Evolutionary conservation across 1,139 yeast genomes (phyloP), one percentile per base, ranked within the genome.

Genomic region (Magnusiomyces suaveolens): DNA sequence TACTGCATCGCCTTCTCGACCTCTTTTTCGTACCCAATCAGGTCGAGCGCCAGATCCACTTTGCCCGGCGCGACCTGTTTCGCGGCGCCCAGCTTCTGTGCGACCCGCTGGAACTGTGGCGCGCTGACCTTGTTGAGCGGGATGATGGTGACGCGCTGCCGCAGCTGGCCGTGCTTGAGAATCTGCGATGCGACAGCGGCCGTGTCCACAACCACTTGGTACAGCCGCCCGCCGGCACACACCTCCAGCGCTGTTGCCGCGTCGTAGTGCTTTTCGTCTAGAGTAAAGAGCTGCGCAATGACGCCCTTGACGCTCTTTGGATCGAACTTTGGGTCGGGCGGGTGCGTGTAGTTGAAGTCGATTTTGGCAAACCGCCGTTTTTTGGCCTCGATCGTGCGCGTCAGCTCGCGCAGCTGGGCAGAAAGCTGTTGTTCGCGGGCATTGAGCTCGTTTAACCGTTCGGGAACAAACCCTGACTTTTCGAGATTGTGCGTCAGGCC

Each of bases 191-290:
- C 98, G 3, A 88, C 84, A 26, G 75, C 81, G 56, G 94, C 94
- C 54, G 80, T 84, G 63, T 90, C 97, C 38, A 94, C 98, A 52
- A 94, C 89, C 43, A 94, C 89, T 64, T 90, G 89, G 68, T 82
- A 94, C 43, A 94, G 71, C 61, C 94, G 76, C 2, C 92, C 95
- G 50, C 98, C 98, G 2, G 97, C 98, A 69, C 96, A 86, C 1
- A 87, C 84, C 68, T 94, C 97, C 50, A 94, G 73, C 0, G 98
- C 98, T 46, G 84, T 76, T 0, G 96, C 85, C 57, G 84, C 82
- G 39, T 80, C 78, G 52, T 72, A 69, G 56, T 85, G 80, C 1
- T 75, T 66, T 56, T 82, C 81, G 23, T 79, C 79, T 29, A 94
- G 68, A 1, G 77, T 72, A 65, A 94, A 89, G 52, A 92, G 72